Base-by-base conservation (phyloP, 1,284 basidiomycete genomes). In the Sanghuangporus sanghuang region DNA sequence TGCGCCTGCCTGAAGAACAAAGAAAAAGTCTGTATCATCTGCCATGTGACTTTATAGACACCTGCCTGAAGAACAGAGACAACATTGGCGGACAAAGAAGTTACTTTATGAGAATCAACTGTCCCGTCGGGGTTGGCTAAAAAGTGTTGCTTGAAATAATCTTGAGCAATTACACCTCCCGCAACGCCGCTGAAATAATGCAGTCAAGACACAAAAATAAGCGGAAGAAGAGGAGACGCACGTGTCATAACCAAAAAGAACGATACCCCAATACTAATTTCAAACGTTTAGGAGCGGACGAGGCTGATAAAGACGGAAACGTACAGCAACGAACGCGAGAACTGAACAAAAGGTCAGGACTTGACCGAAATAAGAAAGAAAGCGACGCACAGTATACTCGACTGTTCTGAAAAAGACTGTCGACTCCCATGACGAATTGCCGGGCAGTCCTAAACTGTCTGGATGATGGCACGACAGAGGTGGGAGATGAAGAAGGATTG, bases 1-100 rank as follows among this genome's bases (percentile, higher is more conserved):
- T 1, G 87, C 87, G 44, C 90, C 90, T 1, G 85, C 90, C 71
- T 92, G 89, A 18, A 92, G 80, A 21, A 92, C 88, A n/a, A 16
- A 46, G 14, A 46, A 18, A n/a, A 3, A 9, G 40, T n/a, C 40
- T 11, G 40, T 9, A 42, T 32, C 27, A n/a, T 42, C 12, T 42
- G 8, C 11, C 40, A 42, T 42, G n/a, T n/a, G 40, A 42, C 40
- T 42, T n/a, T 16, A n/a, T 18, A 16, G 44, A 11, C 6, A 46
- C 90, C 90, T 2, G 85, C 90, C 71, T 92, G 90, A 18, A 92
- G 80, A 23, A 92, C 89, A 6, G 90, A 87, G 35, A 92, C 90
- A 60, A 89, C 80, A 68, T 87, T 86, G 57, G 79, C 81, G 8
- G 81, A 85, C 27, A 92, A 77, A 1, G 77, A 75, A 67, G 83